Percentiles rank a stretch among this genome's conserved stretches.
phyloP scores from a whole-genome alignment of 2,329 filamentous ascomycete species.

The Sporothrix humicola region DNA sequence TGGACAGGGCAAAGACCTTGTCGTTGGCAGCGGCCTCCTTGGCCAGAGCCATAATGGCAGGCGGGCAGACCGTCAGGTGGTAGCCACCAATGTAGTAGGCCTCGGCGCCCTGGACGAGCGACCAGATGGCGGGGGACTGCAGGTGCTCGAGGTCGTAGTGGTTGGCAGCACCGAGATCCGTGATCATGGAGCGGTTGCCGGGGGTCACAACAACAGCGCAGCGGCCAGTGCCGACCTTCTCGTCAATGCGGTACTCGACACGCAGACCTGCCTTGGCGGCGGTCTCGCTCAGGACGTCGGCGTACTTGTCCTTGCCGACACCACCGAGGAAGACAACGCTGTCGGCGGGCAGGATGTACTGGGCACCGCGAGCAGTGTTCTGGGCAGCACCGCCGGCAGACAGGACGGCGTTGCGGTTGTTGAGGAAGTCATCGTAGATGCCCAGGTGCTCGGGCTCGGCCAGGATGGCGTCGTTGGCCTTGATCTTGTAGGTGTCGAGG shows the following conservation, averaged over 20 bases:
- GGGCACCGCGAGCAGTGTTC: constrained; percentile 94
- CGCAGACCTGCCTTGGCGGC: constrained; percentile 86
- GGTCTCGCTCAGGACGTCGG: constrained; percentile 83
- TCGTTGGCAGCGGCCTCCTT: constrained; percentile 87
- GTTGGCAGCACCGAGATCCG: constrained; percentile 94
- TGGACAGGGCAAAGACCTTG: constrained; percentile 90
- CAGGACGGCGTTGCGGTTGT: constrained; percentile 90
- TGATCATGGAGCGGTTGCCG: constrained; percentile 93
- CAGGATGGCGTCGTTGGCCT: constrained; percentile 96
- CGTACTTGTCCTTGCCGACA: constrained; percentile 95
- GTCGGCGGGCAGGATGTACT: constrained; percentile 91
- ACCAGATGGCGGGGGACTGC: constrained; percentile 90
- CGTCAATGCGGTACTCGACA: constrained; percentile 93
- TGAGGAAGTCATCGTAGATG: constrained; percentile 91
- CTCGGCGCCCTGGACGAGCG: constrained; percentile 84
- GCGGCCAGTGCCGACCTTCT: constrained; percentile 82
- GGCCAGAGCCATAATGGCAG: constrained; percentile 86
- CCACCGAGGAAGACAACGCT: constrained; percentile 93
- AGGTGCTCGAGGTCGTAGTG: constrained; percentile 95
- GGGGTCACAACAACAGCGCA: constrained; percentile 97
- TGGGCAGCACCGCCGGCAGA: constrained; percentile 96
- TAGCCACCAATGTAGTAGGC: constrained; percentile 94
- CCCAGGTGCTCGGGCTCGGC: constrained; percentile 88
- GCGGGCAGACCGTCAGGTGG: constrained; percentile 95
- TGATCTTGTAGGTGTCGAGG: constrained; percentile 89